These are phyloP conservation scores for Pinus taeda DNA, from an alignment of 75 land plant genomes.

Conservation along the genomic window DNA sequence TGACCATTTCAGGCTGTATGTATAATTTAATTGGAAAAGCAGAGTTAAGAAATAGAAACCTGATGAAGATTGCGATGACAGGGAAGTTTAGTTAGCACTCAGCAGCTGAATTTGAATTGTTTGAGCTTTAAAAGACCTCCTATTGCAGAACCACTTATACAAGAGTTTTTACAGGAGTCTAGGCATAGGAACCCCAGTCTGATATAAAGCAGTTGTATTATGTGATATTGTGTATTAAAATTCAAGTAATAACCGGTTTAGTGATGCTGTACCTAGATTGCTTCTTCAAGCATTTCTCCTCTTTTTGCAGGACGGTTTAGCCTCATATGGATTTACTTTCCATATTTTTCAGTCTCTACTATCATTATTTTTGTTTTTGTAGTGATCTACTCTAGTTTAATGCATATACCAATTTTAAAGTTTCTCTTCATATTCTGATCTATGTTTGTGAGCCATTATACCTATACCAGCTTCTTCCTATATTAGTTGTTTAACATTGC, in stretches of 20 bases:
- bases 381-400: background rate
- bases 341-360: background rate
- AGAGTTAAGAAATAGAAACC: too few species aligned
- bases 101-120: too few species aligned
- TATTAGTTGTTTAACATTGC: background rate
- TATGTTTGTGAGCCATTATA: background rate
- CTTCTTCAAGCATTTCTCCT: background rate
- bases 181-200: too few species aligned
- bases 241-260: background rate
- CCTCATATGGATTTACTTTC: background rate
- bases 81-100: too few species aligned
- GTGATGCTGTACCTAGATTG: background rate
- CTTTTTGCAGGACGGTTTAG: background rate
- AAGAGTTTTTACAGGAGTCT: too few species aligned
- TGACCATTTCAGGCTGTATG: too few species aligned
- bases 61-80: too few species aligned
- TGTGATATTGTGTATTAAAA: background rate
- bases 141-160: too few species aligned
- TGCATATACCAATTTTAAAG: background rate
- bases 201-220: background rate
- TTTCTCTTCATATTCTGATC: background rate
- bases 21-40: too few species aligned
- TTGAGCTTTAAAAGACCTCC: too few species aligned
- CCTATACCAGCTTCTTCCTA: background rate
- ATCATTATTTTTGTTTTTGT: background rate